A percentile compares a stretch with the other conserved stretches of the same genome.
Evolutionary conservation across 108 stramenopile genomes (phyloP).

Genomic region (Fragilariopsis cylindrus): DNA sequence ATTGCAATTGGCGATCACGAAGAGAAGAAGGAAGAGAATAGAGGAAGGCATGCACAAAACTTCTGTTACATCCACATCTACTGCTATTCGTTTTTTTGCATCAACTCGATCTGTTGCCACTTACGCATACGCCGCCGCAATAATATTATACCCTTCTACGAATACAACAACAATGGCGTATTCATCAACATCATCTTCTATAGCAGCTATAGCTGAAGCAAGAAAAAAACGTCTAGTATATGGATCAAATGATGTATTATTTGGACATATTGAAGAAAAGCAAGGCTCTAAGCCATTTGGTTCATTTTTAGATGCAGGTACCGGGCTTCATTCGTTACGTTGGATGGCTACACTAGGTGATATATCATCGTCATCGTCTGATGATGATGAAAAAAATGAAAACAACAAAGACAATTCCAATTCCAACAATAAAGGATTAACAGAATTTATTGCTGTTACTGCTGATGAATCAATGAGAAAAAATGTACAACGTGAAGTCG

Average conservation of each 20-base stretch:
- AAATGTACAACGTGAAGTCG: slow-evolving; percentile 66
- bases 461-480: slow-evolving; percentile 80
- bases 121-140: too few species aligned
- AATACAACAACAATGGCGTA: too few species aligned
- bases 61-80: too few species aligned
- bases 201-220: neutral
- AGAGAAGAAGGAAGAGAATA: too few species aligned
- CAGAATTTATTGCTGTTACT: slow-evolving; percentile 74
- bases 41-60: too few species aligned
- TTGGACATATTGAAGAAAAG: slow-evolving; percentile 76
- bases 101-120: too few species aligned
- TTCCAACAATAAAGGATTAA: slow-evolving; percentile 44
- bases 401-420: neutral
- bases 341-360: slow-evolving; percentile 76
- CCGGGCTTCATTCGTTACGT: slow-evolving; percentile 89
- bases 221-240: slow-evolving; percentile 43
- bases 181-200: too few species aligned
- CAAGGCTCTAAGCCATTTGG: slow-evolving; percentile 75
- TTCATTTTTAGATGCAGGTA: slow-evolving; percentile 89
- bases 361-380: too few species aligned
- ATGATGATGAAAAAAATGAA: neutral
- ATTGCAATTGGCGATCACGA: too few species aligned
- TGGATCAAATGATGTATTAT: slow-evolving; percentile 72
- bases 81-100: too few species aligned
- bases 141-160: too few species aligned